Evolutionary conservation across 768 basidiomycete species (phyloP).

Genomic region (Psilocybe cyanescens): DNA sequence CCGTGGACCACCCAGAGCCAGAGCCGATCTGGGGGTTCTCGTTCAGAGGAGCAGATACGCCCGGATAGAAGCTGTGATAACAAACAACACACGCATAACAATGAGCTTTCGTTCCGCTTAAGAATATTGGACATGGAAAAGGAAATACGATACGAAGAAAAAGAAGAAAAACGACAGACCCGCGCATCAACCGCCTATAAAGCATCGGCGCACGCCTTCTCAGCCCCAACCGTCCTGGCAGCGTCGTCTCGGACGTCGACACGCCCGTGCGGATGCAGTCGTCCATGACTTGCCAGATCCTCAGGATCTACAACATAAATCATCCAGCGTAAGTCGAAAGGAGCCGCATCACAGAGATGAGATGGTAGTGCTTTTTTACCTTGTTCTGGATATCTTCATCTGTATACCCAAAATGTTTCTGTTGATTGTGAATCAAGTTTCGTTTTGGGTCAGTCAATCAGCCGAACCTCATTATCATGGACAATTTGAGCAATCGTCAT

Average conservation of each 20-base stretch:
- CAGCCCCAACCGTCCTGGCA: slow-evolving; percentile 85
- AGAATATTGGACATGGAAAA: no score
- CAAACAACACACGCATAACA: background rate
- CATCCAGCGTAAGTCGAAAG: no score
- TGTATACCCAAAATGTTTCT: slow-evolving; percentile 72
- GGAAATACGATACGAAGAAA: no score
- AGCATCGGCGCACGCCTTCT: slow-evolving; percentile 86
- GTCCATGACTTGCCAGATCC: slow-evolving; percentile 93
- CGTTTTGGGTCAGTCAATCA: no score
- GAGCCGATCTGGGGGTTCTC: slow-evolving; percentile 34
- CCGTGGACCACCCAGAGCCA: slow-evolving; percentile 27
- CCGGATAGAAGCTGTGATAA: slow-evolving; percentile 49
- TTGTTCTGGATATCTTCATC: slow-evolving; percentile 77
- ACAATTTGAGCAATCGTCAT: slow-evolving; percentile 94
- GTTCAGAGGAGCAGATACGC: slow-evolving; percentile 36
- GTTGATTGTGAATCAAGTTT: background rate
- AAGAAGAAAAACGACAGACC: slow-evolving; percentile 42
- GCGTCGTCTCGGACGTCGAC: slow-evolving; percentile 71
- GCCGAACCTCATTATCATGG: slow-evolving; percentile 80
- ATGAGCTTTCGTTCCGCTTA: background rate
- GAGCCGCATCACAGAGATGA: background rate
- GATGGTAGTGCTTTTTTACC: slow-evolving; percentile 35
- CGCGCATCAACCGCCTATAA: slow-evolving; percentile 89
- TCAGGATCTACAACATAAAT: slow-evolving; percentile 47
- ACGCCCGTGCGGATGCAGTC: slow-evolving; percentile 88